Evolutionary conservation across 768 basidiomycete genomes (phyloP), one percentile per base, ranked within the genome.

Genomic region (Suillus ampliporus): DNA sequence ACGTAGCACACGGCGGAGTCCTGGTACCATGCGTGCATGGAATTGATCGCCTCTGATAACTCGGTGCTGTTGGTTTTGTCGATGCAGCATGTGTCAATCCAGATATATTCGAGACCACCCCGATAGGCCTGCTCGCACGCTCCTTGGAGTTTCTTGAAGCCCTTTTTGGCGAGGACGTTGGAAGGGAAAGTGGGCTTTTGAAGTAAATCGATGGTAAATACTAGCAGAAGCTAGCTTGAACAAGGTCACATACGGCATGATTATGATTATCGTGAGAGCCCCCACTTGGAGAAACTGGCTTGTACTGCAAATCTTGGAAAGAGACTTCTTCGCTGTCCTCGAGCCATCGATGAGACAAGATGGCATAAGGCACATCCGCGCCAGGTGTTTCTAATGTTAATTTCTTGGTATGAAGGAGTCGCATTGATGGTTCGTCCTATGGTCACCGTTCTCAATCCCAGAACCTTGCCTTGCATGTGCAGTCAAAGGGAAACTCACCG

Each of bases 1-100:
- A 61, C 64, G 34, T 64, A 57, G 47, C 69, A 70, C 35, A 65
- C 57, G 31, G 59, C 34, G 7, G 68, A 56, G 14, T 63, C 58
- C 7, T 61, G 23, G 58, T 69, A 70, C 69, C 69, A 70, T 21
- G 28, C 17, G 38, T 64, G 64, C 69, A 70, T 70, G 15, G 69
- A 69, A 41, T 62, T 61, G 23, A 70, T 66, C 35, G 69, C 66
- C 40, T 70, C 69, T 3, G 58, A 61, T 28, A 68, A 53, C 37
- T 70, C 69, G 3, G 69, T 47, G 43, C 69, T 70, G 53, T 68
- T 70, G 51, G 35, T 43, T 14, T 66, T 70, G 48, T 70, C 62
- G 31, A 67, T 67, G 47, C 68, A 70, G 28, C 62, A 66, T 13
- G 68, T 69, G 34, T 68, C 67, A 17, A 64, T 50, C 69, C 67